phyloP scores from a whole-genome alignment of 2,329 filamentous ascomycete genomes.

The Fusarium sp. region DNA sequence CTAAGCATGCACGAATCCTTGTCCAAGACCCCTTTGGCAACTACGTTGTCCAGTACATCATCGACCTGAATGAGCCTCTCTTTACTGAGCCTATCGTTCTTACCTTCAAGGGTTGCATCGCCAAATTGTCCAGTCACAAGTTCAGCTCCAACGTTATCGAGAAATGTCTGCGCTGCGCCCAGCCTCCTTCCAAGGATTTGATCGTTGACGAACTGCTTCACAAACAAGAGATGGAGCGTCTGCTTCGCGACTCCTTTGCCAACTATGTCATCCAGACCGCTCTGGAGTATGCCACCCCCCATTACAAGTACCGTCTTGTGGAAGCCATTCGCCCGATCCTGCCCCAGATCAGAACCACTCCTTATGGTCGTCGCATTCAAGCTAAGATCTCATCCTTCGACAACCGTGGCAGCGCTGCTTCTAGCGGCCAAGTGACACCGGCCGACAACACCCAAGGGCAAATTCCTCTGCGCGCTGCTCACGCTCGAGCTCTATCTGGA shows the following conservation, averaged over 20 bases:
- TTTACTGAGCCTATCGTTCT: conserved; percentile 92
- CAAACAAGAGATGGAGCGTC: conserved; percentile 83
- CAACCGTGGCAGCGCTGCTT: conserved; percentile 58
- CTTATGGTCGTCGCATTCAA: conserved; percentile 93
- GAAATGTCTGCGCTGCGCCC: conserved; percentile 90
- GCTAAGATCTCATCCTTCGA: conserved; percentile 82
- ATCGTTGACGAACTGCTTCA: conserved; percentile 86
- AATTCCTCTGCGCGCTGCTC: conserved; percentile 62
- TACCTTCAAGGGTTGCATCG: conserved; percentile 81
- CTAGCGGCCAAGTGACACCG: conserved; percentile 65
- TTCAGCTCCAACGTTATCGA: conserved; percentile 99
- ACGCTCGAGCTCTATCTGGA: conserved; percentile 59
- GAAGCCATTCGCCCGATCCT: conserved; percentile 89
- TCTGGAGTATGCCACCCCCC: conserved; percentile 82
- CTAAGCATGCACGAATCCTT: conserved; percentile 85
- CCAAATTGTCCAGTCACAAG: conserved; percentile 87
- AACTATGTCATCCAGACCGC: conserved; percentile 99
- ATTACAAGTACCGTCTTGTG: conserved; percentile 80
- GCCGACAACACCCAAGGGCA: conserved; percentile 68
- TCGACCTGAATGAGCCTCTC: conserved; percentile 87
- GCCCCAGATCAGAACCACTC: conserved; percentile 86
- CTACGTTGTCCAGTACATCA: conserved; percentile 98
- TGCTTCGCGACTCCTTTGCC: conserved; percentile 92
- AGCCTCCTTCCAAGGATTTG: conserved; percentile 78
- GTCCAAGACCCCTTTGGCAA: conserved; percentile 99